These are phyloP conservation scores for Camellia lanceoleosa DNA, from an alignment of 148 eudicot species.

Conservation along the genomic window DNA sequence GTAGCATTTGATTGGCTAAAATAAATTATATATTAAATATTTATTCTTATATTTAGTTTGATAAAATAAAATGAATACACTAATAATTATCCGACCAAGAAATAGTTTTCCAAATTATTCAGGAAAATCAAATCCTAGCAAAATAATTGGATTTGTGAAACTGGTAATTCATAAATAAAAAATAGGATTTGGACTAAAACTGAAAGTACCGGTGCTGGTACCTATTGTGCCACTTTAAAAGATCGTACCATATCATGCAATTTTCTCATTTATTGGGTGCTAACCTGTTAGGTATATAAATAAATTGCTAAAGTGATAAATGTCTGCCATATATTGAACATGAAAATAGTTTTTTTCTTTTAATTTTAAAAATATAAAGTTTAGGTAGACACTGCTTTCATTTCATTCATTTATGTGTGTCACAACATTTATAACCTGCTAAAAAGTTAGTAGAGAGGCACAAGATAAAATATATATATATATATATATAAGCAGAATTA, in stretches of 20 bases:
- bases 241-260: too few species aligned
- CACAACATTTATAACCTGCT: conserved; percentile 6
- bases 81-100: too few species aligned
- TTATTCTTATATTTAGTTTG: too few species aligned
- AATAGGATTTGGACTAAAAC: background rate
- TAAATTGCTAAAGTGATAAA: conserved; percentile 16
- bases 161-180: background rate
- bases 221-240: background rate
- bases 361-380: background rate
- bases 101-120: too few species aligned
- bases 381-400: conserved; percentile 10
- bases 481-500: too few species aligned
- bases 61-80: too few species aligned
- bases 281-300: conserved; percentile 15
- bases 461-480: background rate
- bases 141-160: too few species aligned
- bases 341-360: background rate
- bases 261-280: conserved; percentile 15
- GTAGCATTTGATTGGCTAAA: too few species aligned
- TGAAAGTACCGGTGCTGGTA: too few species aligned
- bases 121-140: too few species aligned
- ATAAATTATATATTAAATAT: too few species aligned
- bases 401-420: conserved; percentile 13
- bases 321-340: conserved; percentile 11
- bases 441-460: conserved; percentile 1